A percentile compares a stretch with the other conserved stretches of the same genome.
Conservation (phyloP, 495 filamentous ascomycete species). For the Daldinia grandis region DNA sequence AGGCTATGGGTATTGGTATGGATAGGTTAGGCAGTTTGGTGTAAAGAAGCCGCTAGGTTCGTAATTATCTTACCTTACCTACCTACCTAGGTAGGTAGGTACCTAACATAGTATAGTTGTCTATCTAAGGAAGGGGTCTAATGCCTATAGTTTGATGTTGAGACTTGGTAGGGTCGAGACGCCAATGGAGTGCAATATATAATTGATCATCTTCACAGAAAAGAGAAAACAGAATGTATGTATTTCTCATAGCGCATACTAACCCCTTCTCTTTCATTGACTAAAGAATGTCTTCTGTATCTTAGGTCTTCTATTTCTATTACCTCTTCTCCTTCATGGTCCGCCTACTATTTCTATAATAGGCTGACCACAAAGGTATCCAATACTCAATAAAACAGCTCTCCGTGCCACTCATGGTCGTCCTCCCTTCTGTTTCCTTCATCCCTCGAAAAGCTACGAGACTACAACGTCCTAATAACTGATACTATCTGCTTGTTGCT, state of each 20-base stretch:
- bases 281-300: not conserved
- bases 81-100: too few relatives aligned
- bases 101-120: too few relatives aligned
- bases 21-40: too few relatives aligned
- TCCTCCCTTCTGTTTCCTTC: constrained; percentile 1
- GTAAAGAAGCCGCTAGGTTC: too few relatives aligned
- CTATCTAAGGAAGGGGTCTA: too few relatives aligned
- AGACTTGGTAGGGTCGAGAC: not conserved
- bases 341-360: constrained; percentile 16
- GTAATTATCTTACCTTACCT: too few relatives aligned
- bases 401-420: constrained; percentile 4
- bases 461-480: not conserved
- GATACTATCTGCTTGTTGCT: not conserved
- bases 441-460: not conserved
- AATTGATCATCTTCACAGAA: not conserved
- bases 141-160: too few relatives aligned
- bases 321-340: constrained; percentile 9
- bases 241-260: not conserved
- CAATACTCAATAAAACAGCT: constrained; percentile 31
- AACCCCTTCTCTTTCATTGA: not conserved
- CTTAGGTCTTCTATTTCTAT: constrained; percentile 42
- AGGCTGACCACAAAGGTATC: constrained; percentile 10
- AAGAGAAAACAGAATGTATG: not conserved
- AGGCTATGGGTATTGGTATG: not conserved
- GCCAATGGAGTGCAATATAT: too few relatives aligned